Conservation (phyloP, 805 yeast genomes). For the Candida silvicultrix region DNA sequence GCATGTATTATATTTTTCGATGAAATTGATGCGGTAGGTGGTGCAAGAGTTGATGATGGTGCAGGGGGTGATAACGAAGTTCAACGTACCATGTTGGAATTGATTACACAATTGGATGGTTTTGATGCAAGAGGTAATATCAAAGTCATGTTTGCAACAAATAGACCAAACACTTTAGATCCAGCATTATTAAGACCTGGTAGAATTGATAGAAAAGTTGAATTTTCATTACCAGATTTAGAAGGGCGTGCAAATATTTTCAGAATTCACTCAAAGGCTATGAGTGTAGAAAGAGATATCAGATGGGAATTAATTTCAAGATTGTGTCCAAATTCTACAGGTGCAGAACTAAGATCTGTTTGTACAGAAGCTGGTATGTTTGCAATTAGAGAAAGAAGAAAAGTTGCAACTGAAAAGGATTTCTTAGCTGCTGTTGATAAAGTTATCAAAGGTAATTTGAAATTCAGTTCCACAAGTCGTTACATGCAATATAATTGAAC, state of each 20-base stretch:
- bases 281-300: conserved; percentile 96
- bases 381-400: conserved; percentile 96
- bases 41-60: conserved; percentile 99
- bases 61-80: conserved; percentile 99
- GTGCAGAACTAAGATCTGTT: conserved; percentile 97
- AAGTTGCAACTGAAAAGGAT: conserved; percentile 97
- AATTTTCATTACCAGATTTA: conserved; percentile 90
- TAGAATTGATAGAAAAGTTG: conserved; percentile 97
- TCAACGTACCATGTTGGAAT: conserved; percentile 97
- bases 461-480: conserved; percentile 93
- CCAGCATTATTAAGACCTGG: conserved; percentile 98
- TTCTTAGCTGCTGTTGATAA: conserved; percentile 96
- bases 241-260: conserved; percentile 98
- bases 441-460: conserved; percentile 97
- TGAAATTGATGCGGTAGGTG: conserved; percentile 98
- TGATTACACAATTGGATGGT: conserved; percentile 96
- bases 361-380: conserved; percentile 99
- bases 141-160: conserved; percentile 99
- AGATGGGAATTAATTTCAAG: conserved; percentile 98
- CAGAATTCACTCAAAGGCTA: conserved; percentile 93
- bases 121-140: conserved; percentile 98
- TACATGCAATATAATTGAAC: conserved; percentile 93
- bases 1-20: conserved; percentile 98
- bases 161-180: conserved; percentile 95
- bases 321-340: conserved; percentile 96